These are phyloP conservation scores for Myrica gale DNA, from an alignment of 306 rosid species.

Conservation along the genomic window DNA sequence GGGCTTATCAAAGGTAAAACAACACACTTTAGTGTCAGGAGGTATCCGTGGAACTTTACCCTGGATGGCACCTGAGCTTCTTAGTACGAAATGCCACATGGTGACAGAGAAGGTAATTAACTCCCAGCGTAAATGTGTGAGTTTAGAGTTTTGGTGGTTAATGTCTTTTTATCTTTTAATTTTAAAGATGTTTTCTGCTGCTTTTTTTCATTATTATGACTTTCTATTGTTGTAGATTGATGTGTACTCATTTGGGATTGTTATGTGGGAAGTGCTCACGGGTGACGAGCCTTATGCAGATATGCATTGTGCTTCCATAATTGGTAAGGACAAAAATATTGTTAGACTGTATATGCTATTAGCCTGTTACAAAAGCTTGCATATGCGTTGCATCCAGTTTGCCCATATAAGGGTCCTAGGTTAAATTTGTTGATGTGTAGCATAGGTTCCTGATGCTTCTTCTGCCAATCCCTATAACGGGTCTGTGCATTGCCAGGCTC, in stretches of 20 bases:
- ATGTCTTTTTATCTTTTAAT: slow-evolving; percentile 5
- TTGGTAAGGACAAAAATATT: slow-evolving; percentile 56
- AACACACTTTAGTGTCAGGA: slow-evolving; percentile 94
- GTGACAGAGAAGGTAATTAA: slow-evolving; percentile 83
- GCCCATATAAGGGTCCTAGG: not conserved
- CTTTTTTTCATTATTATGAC: slow-evolving; percentile 23
- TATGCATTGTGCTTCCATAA: slow-evolving; percentile 97
- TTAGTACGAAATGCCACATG: slow-evolving; percentile 96
- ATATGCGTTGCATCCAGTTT: not conserved
- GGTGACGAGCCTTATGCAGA: slow-evolving; percentile 96
- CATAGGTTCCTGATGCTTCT: not conserved
- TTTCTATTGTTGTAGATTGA: slow-evolving; percentile 68
- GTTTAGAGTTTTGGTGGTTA: slow-evolving; percentile 3
- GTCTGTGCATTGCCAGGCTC: not conserved
- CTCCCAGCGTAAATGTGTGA: not conserved
- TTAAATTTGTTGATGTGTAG: not conserved
- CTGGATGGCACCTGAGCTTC: slow-evolving; percentile 99
- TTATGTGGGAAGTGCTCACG: slow-evolving; percentile 98
- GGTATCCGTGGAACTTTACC: slow-evolving; percentile 99
- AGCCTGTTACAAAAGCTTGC: not conserved
- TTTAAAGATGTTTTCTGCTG: slow-evolving; percentile 19
- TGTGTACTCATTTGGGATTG: slow-evolving; percentile 96
- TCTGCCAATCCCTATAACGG: not conserved
- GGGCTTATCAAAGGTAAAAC: slow-evolving; percentile 97
- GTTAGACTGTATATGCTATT: not conserved